Evolutionary conservation across 2,329 filamentous ascomycete genomes (phyloP), one percentile per base, ranked within the genome.

Genomic region (Dactylellina drechsleri): DNA sequence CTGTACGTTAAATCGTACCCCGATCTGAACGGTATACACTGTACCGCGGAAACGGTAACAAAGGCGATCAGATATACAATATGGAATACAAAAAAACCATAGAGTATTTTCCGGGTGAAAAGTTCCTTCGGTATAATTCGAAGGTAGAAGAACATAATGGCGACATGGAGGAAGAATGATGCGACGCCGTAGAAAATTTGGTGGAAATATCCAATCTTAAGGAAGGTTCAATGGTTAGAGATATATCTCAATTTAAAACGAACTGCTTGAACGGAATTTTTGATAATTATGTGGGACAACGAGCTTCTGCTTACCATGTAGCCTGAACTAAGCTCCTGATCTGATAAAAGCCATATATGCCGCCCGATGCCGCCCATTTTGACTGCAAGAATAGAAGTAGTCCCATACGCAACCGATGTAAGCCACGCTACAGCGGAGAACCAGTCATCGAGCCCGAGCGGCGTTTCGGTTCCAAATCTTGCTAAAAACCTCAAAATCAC

Each of bases 81-180:
- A 16, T 74, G 68, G 15, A 74, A 74, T 2, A 43, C n/a, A 20
- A 74, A 57, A 47, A 74, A 74, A 20, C 16, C 18, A 47, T 74
- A 74, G 43, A 74, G 61, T 1, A 74, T 28, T 36, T 62, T 66
- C 12, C 68, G 61, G 1, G 54, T 47, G 31, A 66, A 43, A n/a
- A 67, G 43, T 26, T 74, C 70, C 12, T 36, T 18, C 1, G 70
- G 70, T 31, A 67, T 66, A 10, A 74, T 57, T 13, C 70, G 70
- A 23, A 67, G 15, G 43, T 74, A 74, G 43, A 74, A 74, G 57
- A 64, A 66, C 18, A 74, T 36, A 20, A 74, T 74, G 18, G 70
- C 52, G 23, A 62, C 45, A 43, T 67, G 70, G 12, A 74, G 70
- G 47, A 67, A 74, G 45, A 74, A 74, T 3, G 62, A 40, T 31